Conservation (phyloP, 352 stramenopile genomes). For the Thalassiosira livingstoniorum region DNA sequence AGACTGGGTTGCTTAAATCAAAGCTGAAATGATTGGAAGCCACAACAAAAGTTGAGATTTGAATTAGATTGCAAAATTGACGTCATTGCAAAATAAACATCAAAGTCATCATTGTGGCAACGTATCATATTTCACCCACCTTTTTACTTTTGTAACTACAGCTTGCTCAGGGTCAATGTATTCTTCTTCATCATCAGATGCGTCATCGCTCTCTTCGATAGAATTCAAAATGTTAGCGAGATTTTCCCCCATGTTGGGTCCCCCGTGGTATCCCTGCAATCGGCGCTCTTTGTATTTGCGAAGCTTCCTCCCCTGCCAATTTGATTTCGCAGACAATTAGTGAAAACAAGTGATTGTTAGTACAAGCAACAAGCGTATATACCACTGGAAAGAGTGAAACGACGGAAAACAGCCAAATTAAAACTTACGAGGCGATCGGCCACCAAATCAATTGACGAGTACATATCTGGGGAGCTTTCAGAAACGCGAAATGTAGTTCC, state of each 20-base stretch:
- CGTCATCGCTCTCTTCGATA: conserved; percentile 55
- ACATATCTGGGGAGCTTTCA: conserved; percentile 83
- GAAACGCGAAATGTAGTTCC: conserved; percentile 77
- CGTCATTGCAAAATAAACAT: neutral
- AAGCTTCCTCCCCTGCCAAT: conserved; percentile 70
- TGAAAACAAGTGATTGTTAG: neutral
- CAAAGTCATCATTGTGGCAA: neutral
- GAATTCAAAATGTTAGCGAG: conserved; percentile 73
- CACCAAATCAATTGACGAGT: conserved; percentile 82
- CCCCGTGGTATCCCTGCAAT: conserved; percentile 78
- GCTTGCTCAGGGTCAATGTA: conserved; percentile 79
- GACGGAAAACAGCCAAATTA: no score
- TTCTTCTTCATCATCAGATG: conserved; percentile 40
- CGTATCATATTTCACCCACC: conserved; percentile 43
- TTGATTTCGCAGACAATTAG: neutral
- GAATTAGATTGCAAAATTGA: neutral
- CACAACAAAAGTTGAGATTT: neutral
- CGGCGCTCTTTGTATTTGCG: conserved; percentile 83
- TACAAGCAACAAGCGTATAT: no score
- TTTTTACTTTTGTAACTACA: conserved; percentile 79
- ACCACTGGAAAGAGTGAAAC: no score
- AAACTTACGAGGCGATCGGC: conserved; percentile 68
- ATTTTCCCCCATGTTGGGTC: conserved; percentile 78
- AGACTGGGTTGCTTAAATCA: conserved; percentile 80
- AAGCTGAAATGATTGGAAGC: conserved; percentile 69